A percentile compares a stretch with the other conserved stretches of the same genome.
Conservation (phyloP, 306 rosid species). For the Vigna mungo region DNA sequence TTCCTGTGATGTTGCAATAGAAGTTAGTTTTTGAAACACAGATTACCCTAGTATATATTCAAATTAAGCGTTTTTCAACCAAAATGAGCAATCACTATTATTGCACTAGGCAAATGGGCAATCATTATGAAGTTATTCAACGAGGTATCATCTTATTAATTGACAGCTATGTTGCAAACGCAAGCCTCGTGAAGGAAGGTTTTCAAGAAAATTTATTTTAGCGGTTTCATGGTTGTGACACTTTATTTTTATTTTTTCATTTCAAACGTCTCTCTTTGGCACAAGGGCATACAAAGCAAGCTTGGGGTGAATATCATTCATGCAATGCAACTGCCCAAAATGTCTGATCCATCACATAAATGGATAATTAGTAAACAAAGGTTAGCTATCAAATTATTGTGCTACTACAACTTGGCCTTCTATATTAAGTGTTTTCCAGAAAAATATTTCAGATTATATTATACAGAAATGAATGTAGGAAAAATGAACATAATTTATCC, state of each 20-base stretch:
- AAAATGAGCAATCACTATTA: slow-evolving; percentile 6
- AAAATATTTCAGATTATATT: not conserved
- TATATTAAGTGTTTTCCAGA: not conserved
- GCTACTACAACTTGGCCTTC: not conserved
- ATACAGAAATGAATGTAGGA: not conserved
- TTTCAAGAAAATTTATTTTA: slow-evolving; percentile 14
- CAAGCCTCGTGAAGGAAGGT: not conserved
- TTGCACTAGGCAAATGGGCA: not conserved
- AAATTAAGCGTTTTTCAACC: not conserved
- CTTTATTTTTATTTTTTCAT: not conserved
- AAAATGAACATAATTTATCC: not conserved
- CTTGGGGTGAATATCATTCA: not conserved
- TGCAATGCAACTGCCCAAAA: not conserved
- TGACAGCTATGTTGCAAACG: not conserved
- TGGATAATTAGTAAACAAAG: slow-evolving; percentile 1
- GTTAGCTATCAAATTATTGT: not conserved
- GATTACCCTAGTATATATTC: not conserved
- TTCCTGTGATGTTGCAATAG: slow-evolving; percentile 58
- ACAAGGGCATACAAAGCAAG: slow-evolving; percentile 10
- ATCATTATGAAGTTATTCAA: slow-evolving; percentile 9
- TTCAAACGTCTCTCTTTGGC: not conserved
- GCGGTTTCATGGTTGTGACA: not conserved
- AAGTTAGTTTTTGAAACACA: slow-evolving; percentile 18
- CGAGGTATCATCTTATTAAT: not conserved
- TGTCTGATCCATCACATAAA: not conserved